Evolutionary conservation across 2,329 filamentous ascomycete genomes (phyloP), one percentile per base, ranked within the genome.

Genomic region (Diaporthe velutina): DNA sequence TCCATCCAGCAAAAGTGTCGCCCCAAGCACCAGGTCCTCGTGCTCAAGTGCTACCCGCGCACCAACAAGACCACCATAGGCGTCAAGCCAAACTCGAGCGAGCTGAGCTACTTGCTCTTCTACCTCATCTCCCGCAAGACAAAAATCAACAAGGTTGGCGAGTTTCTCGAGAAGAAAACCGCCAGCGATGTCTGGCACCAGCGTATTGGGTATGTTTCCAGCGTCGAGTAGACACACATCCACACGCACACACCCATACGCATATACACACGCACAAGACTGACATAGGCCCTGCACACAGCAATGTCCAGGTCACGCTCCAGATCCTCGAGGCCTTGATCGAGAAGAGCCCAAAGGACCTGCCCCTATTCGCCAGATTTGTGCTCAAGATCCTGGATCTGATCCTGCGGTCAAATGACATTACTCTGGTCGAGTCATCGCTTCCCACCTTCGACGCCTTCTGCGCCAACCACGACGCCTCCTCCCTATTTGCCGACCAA

Each of bases 41-140:
- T 98, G 78, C 90, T 98, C 78, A 98, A 98, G 87, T 98, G 96
- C 88, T 99, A 98, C 84, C 97, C 97, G 54, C 93, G 94, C 79
- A 96, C 94, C 77, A 94, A 94, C 78, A 98, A 98, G 86, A 95
- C 95, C 70, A 93, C 94, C 77, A 93, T 96, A 82, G 95, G 98
- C 81, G 95, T 98, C 81, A 97, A 96, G 85, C 96, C 97, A 58
- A 98, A 98, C 85, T 95, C 95, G 78, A 98, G 95, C 85, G 97
- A 99, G 88, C 91, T 99, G 77, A 98, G 95, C 85, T 98, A 98
- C 83, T 91, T 99, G 78, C 91, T 98, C 72, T 98, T 98, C 89
- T 98, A 99, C 87, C 95, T 95, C 76, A 97, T 94, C 82, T 98
- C 96, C 79, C 94, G 96, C 76, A 93, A 95, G 78, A 96, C 94